Conservation (phyloP, 305 asterid species). For the Andrographis paniculata region DNA sequence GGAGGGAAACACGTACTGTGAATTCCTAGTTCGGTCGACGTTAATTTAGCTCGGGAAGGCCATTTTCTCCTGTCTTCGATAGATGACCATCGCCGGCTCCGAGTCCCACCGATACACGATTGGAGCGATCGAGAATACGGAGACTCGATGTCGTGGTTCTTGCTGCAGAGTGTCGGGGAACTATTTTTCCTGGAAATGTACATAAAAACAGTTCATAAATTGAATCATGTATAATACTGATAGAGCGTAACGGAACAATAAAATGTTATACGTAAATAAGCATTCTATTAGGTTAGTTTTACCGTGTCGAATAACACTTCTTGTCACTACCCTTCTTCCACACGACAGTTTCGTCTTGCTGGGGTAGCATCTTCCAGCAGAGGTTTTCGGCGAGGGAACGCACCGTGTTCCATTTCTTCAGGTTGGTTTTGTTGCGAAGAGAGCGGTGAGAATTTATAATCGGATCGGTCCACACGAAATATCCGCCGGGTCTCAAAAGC, state of each 20-base stretch:
- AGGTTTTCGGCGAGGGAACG: slow-evolving; percentile 55
- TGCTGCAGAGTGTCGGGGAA: slow-evolving; percentile 54
- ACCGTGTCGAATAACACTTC: slow-evolving; percentile 73
- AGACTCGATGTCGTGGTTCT: slow-evolving; percentile 70
- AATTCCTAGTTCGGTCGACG: slow-evolving; percentile 55
- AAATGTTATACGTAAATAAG: slow-evolving; percentile 4
- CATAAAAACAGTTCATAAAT: background rate
- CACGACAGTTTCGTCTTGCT: slow-evolving; percentile 88
- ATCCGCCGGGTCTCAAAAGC: slow-evolving; percentile 95
- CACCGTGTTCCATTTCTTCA: slow-evolving; percentile 81
- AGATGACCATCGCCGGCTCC: slow-evolving; percentile 83
- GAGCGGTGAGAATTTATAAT: slow-evolving; percentile 59
- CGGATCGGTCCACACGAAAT: slow-evolving; percentile 98
- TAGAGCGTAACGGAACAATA: background rate
- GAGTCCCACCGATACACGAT: slow-evolving; percentile 85
- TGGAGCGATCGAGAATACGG: slow-evolving; percentile 88
- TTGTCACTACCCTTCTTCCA: slow-evolving; percentile 87
- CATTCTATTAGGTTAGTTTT: slow-evolving; percentile 16
- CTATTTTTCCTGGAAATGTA: slow-evolving; percentile 54
- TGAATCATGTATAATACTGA: background rate
- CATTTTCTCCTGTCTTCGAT: slow-evolving; percentile 71
- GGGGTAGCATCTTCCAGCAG: slow-evolving; percentile 90
- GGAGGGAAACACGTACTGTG: slow-evolving; percentile 38
- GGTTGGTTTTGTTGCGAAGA: slow-evolving; percentile 61
- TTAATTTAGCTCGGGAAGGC: slow-evolving; percentile 68